Evolutionary conservation across 495 filamentous ascomycete species (phyloP), one percentile per base, ranked within the genome.

Genomic region (Copromyces sp.): DNA sequence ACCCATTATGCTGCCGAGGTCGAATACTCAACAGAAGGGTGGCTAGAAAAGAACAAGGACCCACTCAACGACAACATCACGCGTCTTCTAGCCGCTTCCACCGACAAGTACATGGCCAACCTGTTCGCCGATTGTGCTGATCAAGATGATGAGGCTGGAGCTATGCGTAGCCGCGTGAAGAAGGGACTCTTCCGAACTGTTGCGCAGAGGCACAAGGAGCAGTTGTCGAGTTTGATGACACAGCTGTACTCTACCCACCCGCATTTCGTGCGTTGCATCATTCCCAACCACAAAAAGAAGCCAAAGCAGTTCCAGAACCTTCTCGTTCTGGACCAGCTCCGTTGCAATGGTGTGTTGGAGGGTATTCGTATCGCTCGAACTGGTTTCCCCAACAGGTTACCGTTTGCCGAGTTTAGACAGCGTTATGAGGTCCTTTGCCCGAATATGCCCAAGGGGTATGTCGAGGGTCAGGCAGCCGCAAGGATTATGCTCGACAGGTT

Each of bases 11-110:
- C 96, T 9, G 93, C 96, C 17, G 95, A 97, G 80, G 96, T 99
- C 1, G 96, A 99, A 79, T 99, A 99, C 80, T 91, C 89, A 12
- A 99, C 96, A 0, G 89, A 94, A 32, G 93, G 92, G 68, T 99
- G 96, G 96, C 85, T 99, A 39, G 95, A 98, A 79, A 99, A 98
- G 86, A 99, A 99, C 83, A 99, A 99, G 77, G 96, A 99, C 78
- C 96, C 96, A 2, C 81, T 99, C 11, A 98, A 98, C 73, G 96
- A 99, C 84, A 99, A 97, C 75, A 85, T 98, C 41, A 98, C 96
- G 0, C 89, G 91, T 39, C 86, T 99, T 8, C 87, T 99, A 16
- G 93, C 94, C 47, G 85, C 86, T 5, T 98, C 96, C 8, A 87
- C 84, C 2, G 91, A 98, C 75, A 89, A 86, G 71, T 93, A 98